Percentiles rank a stretch among this genome's conserved stretches.
Conservation (phyloP, 1,139 yeast species). For the Yamadazyma trypodendri region DNA sequence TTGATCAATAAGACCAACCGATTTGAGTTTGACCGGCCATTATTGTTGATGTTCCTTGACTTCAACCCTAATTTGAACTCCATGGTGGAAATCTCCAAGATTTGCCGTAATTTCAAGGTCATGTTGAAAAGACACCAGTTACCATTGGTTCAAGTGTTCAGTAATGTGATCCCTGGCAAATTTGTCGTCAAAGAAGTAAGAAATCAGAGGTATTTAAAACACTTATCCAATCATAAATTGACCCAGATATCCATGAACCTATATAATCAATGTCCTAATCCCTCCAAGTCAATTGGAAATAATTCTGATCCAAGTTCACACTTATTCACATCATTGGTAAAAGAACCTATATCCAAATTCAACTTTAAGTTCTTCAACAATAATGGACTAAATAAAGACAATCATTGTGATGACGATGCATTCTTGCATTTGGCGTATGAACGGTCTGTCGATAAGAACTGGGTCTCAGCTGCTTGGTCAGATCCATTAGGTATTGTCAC, state of each 20-base stretch:
- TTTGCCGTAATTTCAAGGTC: constrained; percentile 49
- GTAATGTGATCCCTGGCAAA: constrained; percentile 58
- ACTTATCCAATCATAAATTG: constrained; percentile 49
- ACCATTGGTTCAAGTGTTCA: constrained; percentile 47
- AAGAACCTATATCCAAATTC: constrained; percentile 45
- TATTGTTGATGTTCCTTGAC: constrained; percentile 47
- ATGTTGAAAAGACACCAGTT: constrained; percentile 38
- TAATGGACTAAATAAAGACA: constrained; percentile 19
- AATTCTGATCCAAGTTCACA: constrained; percentile 14
- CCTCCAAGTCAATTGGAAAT: constrained; percentile 7
- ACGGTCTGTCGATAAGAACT: constrained; percentile 72
- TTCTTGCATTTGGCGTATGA: constrained; percentile 86
- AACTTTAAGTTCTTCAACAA: constrained; percentile 50
- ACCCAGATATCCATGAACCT: constrained; percentile 57
- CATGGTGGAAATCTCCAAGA: constrained; percentile 44
- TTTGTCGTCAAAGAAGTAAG: constrained; percentile 38
- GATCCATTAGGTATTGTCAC: constrained; percentile 75
- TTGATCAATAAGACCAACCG: constrained; percentile 41
- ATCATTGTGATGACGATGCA: constrained; percentile 56
- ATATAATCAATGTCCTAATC: constrained; percentile 57
- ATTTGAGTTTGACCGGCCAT: constrained; percentile 45
- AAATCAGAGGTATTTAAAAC: constrained; percentile 38
- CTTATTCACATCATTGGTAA: constrained; percentile 43
- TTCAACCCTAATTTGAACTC: constrained; percentile 47
- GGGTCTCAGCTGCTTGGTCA: constrained; percentile 90